A percentile compares a stretch with the other conserved stretches of the same genome.
phyloP scores from a whole-genome alignment of 2,329 filamentous ascomycete species.

The Penicillium rolfsii region DNA sequence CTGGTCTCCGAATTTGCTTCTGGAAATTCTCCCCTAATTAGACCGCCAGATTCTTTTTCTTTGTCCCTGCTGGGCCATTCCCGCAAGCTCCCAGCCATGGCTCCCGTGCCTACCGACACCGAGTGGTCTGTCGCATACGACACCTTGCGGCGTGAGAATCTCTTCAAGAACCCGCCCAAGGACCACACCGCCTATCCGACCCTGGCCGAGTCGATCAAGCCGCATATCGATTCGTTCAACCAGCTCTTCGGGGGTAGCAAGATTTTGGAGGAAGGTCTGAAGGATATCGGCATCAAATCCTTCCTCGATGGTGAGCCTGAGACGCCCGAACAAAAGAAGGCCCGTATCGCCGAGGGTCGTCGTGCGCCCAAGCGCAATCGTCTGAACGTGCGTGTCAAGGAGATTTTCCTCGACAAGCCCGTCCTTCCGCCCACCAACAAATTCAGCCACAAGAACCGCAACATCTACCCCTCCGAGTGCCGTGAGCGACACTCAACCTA shows the following conservation, averaged over 20 bases:
- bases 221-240: conserved; percentile 96
- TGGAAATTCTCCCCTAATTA: not conserved
- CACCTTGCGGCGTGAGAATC: conserved; percentile 79
- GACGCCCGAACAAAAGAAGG: conserved; percentile 42
- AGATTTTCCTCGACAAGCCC: conserved; percentile 81
- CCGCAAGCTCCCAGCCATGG: conserved; percentile 50
- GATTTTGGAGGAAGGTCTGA: conserved; percentile 72
- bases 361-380: conserved; percentile 67
- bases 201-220: conserved; percentile 81
- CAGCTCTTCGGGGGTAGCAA: conserved; percentile 76
- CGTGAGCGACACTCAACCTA: conserved; percentile 93
- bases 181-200: conserved; percentile 87
- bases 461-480: conserved; percentile 89
- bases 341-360: conserved; percentile 57
- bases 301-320: conserved; percentile 77
- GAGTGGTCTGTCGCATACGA: conserved; percentile 86
- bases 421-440: conserved; percentile 81
- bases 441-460: conserved; percentile 73
- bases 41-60: conserved; percentile 11
- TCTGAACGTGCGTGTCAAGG: conserved; percentile 75
- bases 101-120: conserved; percentile 62
- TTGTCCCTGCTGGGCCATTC: conserved; percentile 18
- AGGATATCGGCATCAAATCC: conserved; percentile 86
- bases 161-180: conserved; percentile 85
- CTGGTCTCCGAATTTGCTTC: not conserved